phyloP scores from a whole-genome alignment of 2,329 filamentous ascomycete species.

The Penicillium italicum region DNA sequence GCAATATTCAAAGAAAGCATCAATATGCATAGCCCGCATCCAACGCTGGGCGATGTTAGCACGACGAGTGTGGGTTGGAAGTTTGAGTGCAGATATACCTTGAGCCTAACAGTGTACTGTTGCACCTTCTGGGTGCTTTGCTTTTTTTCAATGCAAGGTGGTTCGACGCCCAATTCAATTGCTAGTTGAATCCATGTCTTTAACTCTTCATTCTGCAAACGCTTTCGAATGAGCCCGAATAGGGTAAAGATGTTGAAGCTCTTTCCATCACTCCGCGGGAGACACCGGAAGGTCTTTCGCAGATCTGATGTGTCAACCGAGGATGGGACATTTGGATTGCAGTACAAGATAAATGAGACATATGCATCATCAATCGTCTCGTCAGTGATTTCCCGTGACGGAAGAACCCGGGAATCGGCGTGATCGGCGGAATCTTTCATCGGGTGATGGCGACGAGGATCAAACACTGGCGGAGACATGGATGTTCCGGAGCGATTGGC shows the following conservation, averaged over 20 bases:
- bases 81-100: conserved; percentile 54
- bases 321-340: conserved; percentile 76
- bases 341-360: conserved; percentile 80
- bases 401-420: conserved; percentile 54
- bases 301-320: conserved; percentile 67
- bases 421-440: conserved; percentile 37
- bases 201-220: conserved; percentile 68
- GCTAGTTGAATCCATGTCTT: conserved; percentile 91
- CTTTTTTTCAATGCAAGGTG: conserved; percentile 74
- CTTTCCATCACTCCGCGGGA: conserved; percentile 84
- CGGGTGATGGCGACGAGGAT: conserved; percentile 28
- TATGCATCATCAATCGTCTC: conserved; percentile 77
- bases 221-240: conserved; percentile 76
- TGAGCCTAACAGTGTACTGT: conserved; percentile 87
- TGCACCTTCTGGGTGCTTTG: conserved; percentile 92
- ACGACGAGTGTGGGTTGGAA: background rate
- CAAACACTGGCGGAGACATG: conserved; percentile 41
- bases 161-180: conserved; percentile 81
- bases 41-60: conserved; percentile 60
- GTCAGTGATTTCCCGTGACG: conserved; percentile 64
- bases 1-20: conserved; percentile 91
- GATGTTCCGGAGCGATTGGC: conserved; percentile 35
- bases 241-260: conserved; percentile 74
- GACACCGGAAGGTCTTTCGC: conserved; percentile 70
- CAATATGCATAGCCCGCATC: conserved; percentile 95